Evolutionary conservation across 345 rosid species (phyloP), one percentile per base, ranked within the genome.

Genomic region (Cardamine chenopodiifolia): DNA sequence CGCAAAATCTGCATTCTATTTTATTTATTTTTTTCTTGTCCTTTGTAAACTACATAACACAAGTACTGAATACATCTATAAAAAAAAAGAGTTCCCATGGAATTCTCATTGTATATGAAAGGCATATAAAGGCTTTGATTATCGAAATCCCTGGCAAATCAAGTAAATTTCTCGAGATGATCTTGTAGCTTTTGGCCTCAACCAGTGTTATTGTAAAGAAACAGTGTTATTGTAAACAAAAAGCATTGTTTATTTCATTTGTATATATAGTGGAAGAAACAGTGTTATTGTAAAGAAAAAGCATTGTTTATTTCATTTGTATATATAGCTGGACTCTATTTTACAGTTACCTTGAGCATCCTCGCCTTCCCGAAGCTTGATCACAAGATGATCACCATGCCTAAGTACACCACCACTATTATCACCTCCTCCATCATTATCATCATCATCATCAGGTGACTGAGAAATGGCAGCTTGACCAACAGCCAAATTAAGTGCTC

Each of bases 111-210:
- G 71, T 14, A 54, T 31, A 11, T 35, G 31, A 49, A 65, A 66
- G 5, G 54, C 11, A 8, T 68, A 22, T 29, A 22, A 67, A 42
- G 48, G n/a, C 18, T 37, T 71, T 59, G 74, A 83, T 19, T 62
- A 72, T 68, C 66, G 77, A 62, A 91, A 81, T 22, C 85, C 85
- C 82, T 87, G 97, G 78, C 96, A 90, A 42, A 92, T 90, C 80
- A 89, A 85, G 80, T 90, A 94, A 64, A 92, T 95, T 81, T 92
- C 96, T 84, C 97, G 86, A 17, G 99, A 95, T 34, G 97, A 81
- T 83, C 97, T 84, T 42, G 97, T 90, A 56, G 99, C 97, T 82
- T 90, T 95, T 12, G 99, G 97, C 77, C 99, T 85, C 80, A 92
- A 77, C 98, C n/a, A 18, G 52, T 42, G 44, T 35, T 26, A 26